Conservation (phyloP, 2,329 filamentous ascomycete species). For the Xylariaceae sp. region DNA sequence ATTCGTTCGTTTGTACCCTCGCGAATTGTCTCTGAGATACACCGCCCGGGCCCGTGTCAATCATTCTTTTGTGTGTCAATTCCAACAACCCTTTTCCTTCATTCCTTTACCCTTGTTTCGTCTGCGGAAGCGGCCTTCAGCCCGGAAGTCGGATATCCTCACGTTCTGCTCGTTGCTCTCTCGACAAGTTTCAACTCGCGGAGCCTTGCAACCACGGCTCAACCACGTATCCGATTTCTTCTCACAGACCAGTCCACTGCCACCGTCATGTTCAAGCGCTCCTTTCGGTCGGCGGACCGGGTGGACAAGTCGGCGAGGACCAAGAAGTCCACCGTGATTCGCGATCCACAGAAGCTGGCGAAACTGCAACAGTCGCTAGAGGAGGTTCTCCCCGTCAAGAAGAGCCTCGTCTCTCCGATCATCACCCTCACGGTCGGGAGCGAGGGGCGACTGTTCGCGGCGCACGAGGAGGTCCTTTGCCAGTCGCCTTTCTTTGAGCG, state of each 20-base stretch:
- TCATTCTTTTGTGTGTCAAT: slow-evolving; percentile 38
- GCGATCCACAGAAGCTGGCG: slow-evolving; percentile 73
- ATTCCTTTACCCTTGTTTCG: slow-evolving; percentile 31
- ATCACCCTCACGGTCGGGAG: slow-evolving; percentile 78
- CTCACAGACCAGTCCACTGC: slow-evolving; percentile 26
- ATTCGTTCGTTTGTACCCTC: slow-evolving; percentile 39
- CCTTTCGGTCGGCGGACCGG: slow-evolving; percentile 77
- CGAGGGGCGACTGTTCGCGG: slow-evolving; percentile 87
- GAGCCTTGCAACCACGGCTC: slow-evolving; percentile 26
- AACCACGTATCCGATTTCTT: slow-evolving; percentile 29
- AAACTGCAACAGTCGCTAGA: slow-evolving; percentile 80
- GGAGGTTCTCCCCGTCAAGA: slow-evolving; percentile 38
- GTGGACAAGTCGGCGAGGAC: slow-evolving; percentile 83
- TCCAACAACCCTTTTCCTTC: slow-evolving; percentile 29
- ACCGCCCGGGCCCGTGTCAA: slow-evolving; percentile 49
- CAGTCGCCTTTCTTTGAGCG: slow-evolving; percentile 79
- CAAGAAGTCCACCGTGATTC: slow-evolving; percentile 58
- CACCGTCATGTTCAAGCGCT: slow-evolving; percentile 82
- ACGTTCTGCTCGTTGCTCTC: slow-evolving; percentile 53
- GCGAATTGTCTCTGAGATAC: slow-evolving; percentile 32
- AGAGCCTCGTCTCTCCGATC: slow-evolving; percentile 57
- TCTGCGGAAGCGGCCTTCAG: too few species aligned
- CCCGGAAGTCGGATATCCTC: slow-evolving; percentile 16
- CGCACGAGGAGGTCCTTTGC: slow-evolving; percentile 86
- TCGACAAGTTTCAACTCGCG: slow-evolving; percentile 23